A percentile compares a stretch with the other conserved stretches of the same genome.
These are phyloP conservation scores for Dryas integrifolia DNA, from an alignment of 331 rosid species.

Conservation along the genomic window DNA sequence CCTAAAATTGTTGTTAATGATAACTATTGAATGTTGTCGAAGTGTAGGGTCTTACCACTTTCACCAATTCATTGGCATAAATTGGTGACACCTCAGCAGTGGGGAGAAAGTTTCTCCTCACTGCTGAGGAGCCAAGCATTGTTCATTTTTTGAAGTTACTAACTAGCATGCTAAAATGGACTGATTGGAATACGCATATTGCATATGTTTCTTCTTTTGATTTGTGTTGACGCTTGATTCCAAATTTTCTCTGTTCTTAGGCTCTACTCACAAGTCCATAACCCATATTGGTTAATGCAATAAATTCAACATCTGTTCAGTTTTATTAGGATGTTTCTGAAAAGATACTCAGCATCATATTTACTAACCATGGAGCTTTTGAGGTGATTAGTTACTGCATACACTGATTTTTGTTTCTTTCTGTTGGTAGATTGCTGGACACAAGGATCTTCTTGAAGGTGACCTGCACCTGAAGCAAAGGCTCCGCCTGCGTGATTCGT, in stretches of 20 bases:
- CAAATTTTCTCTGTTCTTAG: neutral
- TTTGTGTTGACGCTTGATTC: too few species aligned
- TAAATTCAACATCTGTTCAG: neutral
- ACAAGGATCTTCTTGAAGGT: slow-evolving; percentile 95
- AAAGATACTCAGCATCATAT: neutral
- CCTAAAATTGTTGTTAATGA: too few species aligned
- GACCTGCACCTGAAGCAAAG: slow-evolving; percentile 92
- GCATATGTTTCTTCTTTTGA: neutral
- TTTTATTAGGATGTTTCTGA: neutral
- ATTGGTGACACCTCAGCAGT: too few species aligned
- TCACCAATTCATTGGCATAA: too few species aligned
- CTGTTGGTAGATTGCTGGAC: slow-evolving; percentile 77
- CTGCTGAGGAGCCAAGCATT: too few species aligned
- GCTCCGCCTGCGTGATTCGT: slow-evolving; percentile 79
- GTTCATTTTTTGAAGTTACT: too few species aligned
- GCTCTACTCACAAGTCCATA: neutral
- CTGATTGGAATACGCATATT: too few species aligned
- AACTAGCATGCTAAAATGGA: too few species aligned
- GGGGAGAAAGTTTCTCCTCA: too few species aligned
- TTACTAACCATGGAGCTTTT: neutral
- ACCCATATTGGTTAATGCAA: neutral
- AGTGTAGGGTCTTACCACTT: too few species aligned
- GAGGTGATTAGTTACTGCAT: slow-evolving; percentile 1
- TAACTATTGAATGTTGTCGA: too few species aligned
- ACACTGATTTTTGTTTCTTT: slow-evolving; percentile 19